Evolutionary conservation across 1,284 basidiomycete species (phyloP).

Genomic region (Cutaneotrichosporon cyanovorans): DNA sequence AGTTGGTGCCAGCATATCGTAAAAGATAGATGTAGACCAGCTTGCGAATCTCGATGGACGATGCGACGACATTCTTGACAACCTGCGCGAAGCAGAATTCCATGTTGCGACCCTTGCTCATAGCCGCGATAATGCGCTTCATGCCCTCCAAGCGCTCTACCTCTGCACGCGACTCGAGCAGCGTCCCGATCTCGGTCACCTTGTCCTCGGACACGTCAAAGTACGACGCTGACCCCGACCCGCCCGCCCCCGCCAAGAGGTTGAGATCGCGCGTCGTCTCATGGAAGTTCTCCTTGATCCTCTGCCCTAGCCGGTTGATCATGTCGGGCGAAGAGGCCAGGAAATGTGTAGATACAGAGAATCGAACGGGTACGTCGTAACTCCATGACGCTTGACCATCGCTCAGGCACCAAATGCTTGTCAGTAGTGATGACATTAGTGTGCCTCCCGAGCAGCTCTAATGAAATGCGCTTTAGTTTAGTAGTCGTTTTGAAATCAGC

Average conservation of each 20-base stretch:
- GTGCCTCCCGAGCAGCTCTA: too few species aligned
- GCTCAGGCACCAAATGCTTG: too few species aligned
- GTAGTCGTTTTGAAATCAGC: too few species aligned
- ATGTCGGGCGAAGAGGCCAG: constrained; percentile 7
- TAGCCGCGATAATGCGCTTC: constrained; percentile 87
- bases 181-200: constrained; percentile 59
- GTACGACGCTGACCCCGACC: constrained; percentile 33
- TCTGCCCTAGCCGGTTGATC: constrained; percentile 43
- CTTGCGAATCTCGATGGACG: constrained; percentile 88
- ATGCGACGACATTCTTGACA: constrained; percentile 85
- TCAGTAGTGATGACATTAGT: too few species aligned
- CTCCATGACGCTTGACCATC: not conserved
- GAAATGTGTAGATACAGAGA: not conserved
- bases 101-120: constrained; percentile 85
- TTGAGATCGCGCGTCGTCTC: constrained; percentile 45
- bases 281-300: constrained; percentile 47
- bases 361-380: not conserved
- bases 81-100: constrained; percentile 89
- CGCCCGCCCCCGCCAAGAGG: constrained; percentile 33
- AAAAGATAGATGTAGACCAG: constrained; percentile 96
- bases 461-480: too few species aligned
- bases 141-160: constrained; percentile 85
- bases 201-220: constrained; percentile 46
- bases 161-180: constrained; percentile 78
- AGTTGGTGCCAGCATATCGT: constrained; percentile 83